Base-by-base conservation (phyloP, 768 basidiomycete genomes). In the Amanita subjunquillea region DNA sequence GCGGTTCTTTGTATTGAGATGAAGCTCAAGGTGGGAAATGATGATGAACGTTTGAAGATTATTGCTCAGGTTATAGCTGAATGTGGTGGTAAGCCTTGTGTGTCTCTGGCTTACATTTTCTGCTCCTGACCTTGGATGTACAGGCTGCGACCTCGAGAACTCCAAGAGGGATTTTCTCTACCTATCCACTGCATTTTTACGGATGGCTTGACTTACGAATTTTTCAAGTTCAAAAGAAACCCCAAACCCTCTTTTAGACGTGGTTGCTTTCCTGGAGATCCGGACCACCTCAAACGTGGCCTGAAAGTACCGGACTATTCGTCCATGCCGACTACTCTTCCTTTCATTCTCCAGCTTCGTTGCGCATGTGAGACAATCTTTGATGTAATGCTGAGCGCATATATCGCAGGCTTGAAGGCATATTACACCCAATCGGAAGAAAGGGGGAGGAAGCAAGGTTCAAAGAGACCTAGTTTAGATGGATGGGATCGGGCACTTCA, bases 191-290 rank as follows among this genome's bases (percentile, higher is more conserved):
- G 57, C 49, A 54, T 58, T 51, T 42, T 58, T 30, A 39, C 44
- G 23, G 56, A 60, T 55, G 59, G 56, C 20, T 27, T 30, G 20
- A 32, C 46, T 41, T 60, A 57, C 47, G 51, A 60, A 54, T 58
- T 58, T 46, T 60, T 58, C 50, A 51, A 42, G 42, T 53, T 51
- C 22, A 45, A 55, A 55, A 51, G 46, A 48, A 48, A 48, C 46
- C 46, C 46, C 2, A 20, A 56, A 52, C 56, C 56, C 32, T 12
- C 49, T 53, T 60, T 62, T 48, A 22, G 57, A 50, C 59, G 59
- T 22, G 61, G 61, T 54, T 62, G 61, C 58, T 58, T 60, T 58
- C 13, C 39, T 51, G 58, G 60, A 52, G 61, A 60, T 55, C 59
- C 59, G 25, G n/a, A 25, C 7, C 55, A 59, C 56, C 50, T 60